These are phyloP conservation scores for Cercospora sp. DNA, from an alignment of 2,329 filamentous ascomycete genomes.

Conservation along the genomic window DNA sequence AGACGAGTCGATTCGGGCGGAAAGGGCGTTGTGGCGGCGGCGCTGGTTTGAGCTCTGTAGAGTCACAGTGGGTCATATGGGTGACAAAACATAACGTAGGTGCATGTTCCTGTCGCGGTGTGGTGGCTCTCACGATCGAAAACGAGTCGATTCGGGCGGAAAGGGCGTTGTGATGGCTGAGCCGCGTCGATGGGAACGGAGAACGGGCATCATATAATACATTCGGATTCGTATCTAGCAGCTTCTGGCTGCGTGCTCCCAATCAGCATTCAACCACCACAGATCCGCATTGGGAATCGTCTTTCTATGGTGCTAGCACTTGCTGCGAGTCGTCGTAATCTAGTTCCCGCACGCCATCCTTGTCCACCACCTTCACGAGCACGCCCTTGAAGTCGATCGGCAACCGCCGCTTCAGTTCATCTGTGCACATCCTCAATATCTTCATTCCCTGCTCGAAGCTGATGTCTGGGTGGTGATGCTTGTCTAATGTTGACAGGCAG, in stretches of 20 bases:
- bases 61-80: too few relatives aligned
- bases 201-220: constrained; percentile 2
- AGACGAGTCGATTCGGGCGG: too few relatives aligned
- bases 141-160: neutral
- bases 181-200: neutral
- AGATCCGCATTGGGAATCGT: neutral
- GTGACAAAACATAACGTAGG: too few relatives aligned
- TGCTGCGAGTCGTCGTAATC: constrained; percentile 69
- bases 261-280: neutral
- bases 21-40: neutral
- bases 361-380: constrained; percentile 87
- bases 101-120: too few relatives aligned
- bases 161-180: neutral
- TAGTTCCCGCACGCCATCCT: constrained; percentile 84
- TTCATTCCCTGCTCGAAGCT: constrained; percentile 85
- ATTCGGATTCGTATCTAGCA: constrained; percentile 2
- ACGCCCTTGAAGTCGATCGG: constrained; percentile 98
- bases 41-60: too few relatives aligned
- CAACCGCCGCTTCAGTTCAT: constrained; percentile 94
- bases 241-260: neutral
- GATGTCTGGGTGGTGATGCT: constrained; percentile 97
- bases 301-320: constrained; percentile 32
- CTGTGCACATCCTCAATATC: constrained; percentile 89
- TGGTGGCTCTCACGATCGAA: too few relatives aligned
- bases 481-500: constrained; percentile 95